A percentile compares a stretch with the other conserved stretches of the same genome.
Evolutionary conservation across 768 basidiomycete genomes (phyloP).

Genomic region (Auricularia sp.): DNA sequence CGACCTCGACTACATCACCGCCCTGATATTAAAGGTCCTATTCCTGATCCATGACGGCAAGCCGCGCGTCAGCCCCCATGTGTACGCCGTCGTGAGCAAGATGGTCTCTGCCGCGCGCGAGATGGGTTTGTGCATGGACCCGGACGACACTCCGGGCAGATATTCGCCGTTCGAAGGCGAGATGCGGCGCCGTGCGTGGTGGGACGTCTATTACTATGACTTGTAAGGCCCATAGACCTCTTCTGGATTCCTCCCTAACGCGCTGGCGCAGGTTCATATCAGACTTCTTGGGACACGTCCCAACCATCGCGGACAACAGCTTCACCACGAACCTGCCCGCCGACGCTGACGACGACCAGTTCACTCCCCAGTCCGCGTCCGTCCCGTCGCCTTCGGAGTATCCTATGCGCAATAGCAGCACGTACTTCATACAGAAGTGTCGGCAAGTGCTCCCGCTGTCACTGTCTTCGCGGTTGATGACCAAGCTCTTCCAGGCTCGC

Average conservation of each 20-base stretch:
- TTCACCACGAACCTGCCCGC: constrained; percentile 46
- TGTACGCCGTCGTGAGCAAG: constrained; percentile 48
- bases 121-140: constrained; percentile 54
- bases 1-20: constrained; percentile 47
- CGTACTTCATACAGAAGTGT: constrained; percentile 49
- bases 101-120: constrained; percentile 54
- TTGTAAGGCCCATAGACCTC: constrained; percentile 34
- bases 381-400: constrained; percentile 27
- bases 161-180: constrained; percentile 43
- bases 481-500: constrained; percentile 35
- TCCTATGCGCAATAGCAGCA: constrained; percentile 24
- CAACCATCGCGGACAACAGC: constrained; percentile 45
- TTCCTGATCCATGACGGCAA: constrained; percentile 43
- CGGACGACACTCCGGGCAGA: constrained; percentile 38
- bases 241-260: neutral
- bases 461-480: neutral
- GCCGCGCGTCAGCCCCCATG: constrained; percentile 29
- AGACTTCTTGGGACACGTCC: constrained; percentile 54
- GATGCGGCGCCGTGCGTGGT: constrained; percentile 54
- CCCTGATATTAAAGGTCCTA: constrained; percentile 48
- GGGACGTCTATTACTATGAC: constrained; percentile 72
- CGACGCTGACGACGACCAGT: constrained; percentile 46
- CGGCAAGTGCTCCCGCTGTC: constrained; percentile 33
- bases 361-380: constrained; percentile 35
- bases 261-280: constrained; percentile 46